phyloP scores from a whole-genome alignment of 169 alveolate genomes.

The Pseudocohnilembus persalinus region DNA sequence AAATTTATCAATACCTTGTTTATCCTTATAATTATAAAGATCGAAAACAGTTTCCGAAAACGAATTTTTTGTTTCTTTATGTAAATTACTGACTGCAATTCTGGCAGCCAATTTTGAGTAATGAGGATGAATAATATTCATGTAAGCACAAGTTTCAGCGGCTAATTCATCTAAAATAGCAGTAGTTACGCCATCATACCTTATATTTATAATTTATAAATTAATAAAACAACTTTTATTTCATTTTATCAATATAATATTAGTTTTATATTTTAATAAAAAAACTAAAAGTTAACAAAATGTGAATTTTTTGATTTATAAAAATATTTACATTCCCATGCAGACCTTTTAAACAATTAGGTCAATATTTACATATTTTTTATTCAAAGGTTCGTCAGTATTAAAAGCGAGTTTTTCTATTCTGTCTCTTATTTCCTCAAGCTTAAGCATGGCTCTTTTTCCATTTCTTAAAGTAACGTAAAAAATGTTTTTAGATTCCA shows the following conservation, averaged over 20 bases:
- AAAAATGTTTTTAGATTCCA: background rate
- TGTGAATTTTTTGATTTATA: no score
- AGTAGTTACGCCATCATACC: constrained; percentile 87
- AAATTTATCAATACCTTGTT: constrained; percentile 2
- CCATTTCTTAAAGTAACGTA: background rate
- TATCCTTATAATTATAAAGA: constrained; percentile 81
- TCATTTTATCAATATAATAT: no score
- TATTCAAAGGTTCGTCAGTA: background rate
- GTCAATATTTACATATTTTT: background rate
- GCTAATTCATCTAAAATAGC: constrained; percentile 95
- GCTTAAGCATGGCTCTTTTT: background rate
- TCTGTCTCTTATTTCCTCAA: background rate
- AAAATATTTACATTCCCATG: background rate
- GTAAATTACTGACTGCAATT: constrained; percentile 94
- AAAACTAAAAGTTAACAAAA: no score
- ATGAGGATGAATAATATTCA: constrained; percentile 98
- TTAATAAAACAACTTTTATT: no score
- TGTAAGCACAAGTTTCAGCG: constrained; percentile 99
- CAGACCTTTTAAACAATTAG: background rate
- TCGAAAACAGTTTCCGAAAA: constrained; percentile 83
- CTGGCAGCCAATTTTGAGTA: constrained; percentile 98
- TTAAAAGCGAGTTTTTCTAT: background rate
- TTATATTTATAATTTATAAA: no score
- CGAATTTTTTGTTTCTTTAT: constrained; percentile 92
- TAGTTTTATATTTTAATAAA: background rate